phyloP scores from a whole-genome alignment of 148 eudicot species.

The Rhododendron williamsianum region DNA sequence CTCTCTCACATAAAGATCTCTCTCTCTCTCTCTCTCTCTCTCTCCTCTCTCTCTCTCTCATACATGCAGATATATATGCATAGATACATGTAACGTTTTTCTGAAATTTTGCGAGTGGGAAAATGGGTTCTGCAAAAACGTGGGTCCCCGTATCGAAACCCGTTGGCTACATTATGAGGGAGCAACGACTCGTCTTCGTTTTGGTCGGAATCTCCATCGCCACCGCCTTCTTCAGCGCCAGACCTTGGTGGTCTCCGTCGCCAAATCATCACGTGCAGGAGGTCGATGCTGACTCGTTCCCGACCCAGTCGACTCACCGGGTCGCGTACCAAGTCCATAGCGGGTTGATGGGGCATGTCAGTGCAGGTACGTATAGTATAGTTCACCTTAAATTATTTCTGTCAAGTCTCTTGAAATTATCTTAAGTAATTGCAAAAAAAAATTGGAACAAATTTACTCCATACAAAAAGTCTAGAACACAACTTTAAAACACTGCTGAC shows the following conservation, averaged over 20 bases:
- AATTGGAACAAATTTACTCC: no score
- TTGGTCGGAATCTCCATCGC: constrained; percentile 68
- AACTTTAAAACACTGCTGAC: no score
- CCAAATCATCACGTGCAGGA: not conserved
- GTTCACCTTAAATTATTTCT: not conserved
- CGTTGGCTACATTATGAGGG: constrained; percentile 62
- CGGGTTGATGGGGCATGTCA: constrained; percentile 9
- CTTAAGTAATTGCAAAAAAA: no score
- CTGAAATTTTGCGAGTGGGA: not conserved
- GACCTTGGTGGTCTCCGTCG: constrained; percentile 33
- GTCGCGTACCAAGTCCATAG: constrained; percentile 18
- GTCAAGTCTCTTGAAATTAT: not conserved
- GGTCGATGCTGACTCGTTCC: constrained; percentile 7
- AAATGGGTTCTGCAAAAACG: constrained; percentile 54
- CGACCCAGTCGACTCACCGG: constrained; percentile 22
- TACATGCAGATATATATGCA: not conserved
- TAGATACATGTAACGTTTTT: not conserved
- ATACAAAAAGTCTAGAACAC: no score
- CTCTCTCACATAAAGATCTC: constrained; percentile 15
- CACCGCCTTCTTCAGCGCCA: constrained; percentile 45
- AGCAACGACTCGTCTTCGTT: constrained; percentile 69
- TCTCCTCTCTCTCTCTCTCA: not conserved
- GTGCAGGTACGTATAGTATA: not conserved
- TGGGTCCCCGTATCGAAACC: constrained; percentile 49
- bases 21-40: not conserved